Percentiles rank a stretch among this genome's conserved stretches.
Evolutionary conservation across 345 rosid genomes (phyloP).

Genomic region (Aquilaria malaccensis): DNA sequence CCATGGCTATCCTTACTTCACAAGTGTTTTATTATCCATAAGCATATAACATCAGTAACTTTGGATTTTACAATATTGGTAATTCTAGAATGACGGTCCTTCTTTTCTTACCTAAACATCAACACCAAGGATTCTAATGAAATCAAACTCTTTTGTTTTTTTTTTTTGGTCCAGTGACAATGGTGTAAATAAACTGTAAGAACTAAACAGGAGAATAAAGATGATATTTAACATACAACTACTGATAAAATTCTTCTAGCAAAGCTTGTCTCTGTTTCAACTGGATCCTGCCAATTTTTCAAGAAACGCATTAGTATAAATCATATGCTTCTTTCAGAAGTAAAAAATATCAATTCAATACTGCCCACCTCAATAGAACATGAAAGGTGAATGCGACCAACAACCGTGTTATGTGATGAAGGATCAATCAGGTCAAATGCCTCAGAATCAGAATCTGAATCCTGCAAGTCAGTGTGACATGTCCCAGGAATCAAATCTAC

Average conservation of each 20-base stretch:
- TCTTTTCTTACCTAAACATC: not conserved
- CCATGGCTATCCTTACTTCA: too few relatives aligned
- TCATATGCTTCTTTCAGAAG: not conserved
- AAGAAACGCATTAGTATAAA: constrained; percentile 16
- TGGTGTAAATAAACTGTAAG: not conserved
- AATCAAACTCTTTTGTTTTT: not conserved
- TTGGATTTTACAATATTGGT: too few relatives aligned
- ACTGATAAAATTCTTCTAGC: constrained; percentile 80
- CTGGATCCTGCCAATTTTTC: constrained; percentile 58
- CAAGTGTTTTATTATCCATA: too few relatives aligned
- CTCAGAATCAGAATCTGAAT: constrained; percentile 37
- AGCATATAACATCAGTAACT: too few relatives aligned
- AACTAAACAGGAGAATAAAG: constrained; percentile 8
- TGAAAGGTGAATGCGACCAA: constrained; percentile 66
- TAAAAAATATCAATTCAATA: not conserved
- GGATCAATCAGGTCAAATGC: constrained; percentile 67
- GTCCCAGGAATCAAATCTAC: not conserved
- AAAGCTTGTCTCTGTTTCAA: constrained; percentile 81
- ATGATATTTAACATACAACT: constrained; percentile 45
- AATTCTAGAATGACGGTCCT: too few relatives aligned
- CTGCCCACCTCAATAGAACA: constrained; percentile 75
- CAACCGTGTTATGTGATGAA: constrained; percentile 39
- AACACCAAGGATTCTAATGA: not conserved
- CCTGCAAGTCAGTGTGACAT: constrained; percentile 33
- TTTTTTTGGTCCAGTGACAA: not conserved